Evolutionary conservation across 805 yeast genomes (phyloP).

Genomic region (Wickerhamomyces subpelliculosus): DNA sequence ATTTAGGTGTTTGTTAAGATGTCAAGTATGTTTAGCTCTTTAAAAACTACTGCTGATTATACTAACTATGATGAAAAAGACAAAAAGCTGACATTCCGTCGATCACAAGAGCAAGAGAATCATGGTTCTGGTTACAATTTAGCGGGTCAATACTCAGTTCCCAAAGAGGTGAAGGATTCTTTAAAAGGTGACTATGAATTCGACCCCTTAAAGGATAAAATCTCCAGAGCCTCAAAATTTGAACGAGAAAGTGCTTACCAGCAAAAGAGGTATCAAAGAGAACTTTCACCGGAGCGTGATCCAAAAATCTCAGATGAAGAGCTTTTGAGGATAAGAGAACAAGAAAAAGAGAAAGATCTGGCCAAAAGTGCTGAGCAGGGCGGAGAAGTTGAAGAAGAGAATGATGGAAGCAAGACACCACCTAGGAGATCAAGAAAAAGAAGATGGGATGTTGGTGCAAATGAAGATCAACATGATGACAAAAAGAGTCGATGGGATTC

Average conservation of each 20-base stretch:
- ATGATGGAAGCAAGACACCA: constrained; percentile 20
- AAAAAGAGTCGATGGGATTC: too few species aligned
- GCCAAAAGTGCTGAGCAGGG: background rate
- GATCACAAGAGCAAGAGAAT: too few species aligned
- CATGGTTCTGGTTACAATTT: constrained; percentile 15
- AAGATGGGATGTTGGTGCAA: constrained; percentile 20
- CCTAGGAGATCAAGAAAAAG: constrained; percentile 19
- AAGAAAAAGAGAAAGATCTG: constrained; percentile 1
- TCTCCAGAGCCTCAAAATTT: constrained; percentile 21
- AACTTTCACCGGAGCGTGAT: constrained; percentile 23
- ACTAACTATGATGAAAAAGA: background rate
- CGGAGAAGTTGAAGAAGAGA: constrained; percentile 2
- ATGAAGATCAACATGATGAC: constrained; percentile 26
- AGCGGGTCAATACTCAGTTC: constrained; percentile 34
- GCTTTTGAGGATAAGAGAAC: constrained; percentile 32
- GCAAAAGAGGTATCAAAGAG: constrained; percentile 28
- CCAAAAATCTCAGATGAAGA: constrained; percentile 33
- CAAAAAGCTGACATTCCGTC: too few species aligned
- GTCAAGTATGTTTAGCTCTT: constrained; percentile 4
- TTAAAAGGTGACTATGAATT: constrained; percentile 22
- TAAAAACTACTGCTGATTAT: background rate
- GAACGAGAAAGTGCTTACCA: constrained; percentile 44
- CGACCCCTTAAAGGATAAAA: constrained; percentile 24
- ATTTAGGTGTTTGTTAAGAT: constrained; percentile 1
- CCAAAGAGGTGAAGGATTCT: constrained; percentile 25